Evolutionary conservation across 495 filamentous ascomycete species (phyloP), one percentile per base, ranked within the genome.

Genomic region (Aspergillus leporis): DNA sequence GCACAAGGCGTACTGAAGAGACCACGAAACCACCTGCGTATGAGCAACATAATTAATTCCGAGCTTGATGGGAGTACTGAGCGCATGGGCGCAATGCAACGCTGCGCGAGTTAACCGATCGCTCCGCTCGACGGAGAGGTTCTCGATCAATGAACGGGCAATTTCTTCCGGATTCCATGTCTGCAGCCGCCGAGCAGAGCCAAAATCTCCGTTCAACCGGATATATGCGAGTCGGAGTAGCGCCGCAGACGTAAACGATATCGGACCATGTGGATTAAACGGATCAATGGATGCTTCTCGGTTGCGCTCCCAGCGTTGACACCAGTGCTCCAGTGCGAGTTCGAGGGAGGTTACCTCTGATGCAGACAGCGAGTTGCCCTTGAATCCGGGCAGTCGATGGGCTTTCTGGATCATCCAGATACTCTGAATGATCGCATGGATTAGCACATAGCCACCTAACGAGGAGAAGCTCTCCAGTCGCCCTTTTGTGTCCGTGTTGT

Each of bases 11-110:
- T 90, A 85, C 60, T 90, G 87, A 61, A 89, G 87, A 25, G 85
- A 87, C 87, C 87, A 90, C 49, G 86, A 81, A 6, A 83, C 77
- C 3, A 85, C 86, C 60, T 89, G 87, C 1, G 84, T 88, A 61
- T 83, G 83, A 8, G 87, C 86, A 12, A 90, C 86, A 59, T 86
- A 87, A 32, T 83, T 85, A 31, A 90, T 85, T 0, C 87, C 87
- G 23, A 85, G 71, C 62, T 87, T 89, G 49, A 90, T 83, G 0
- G 88, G 79, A 48, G 86, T 85, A 38, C 83, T 84, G 48, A 90
- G 71, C 0, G 87, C 85, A 55, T 89, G 87, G n/a, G 87, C 83
- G 22, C 86, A 87, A 59, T 89, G 86, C 1, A 88, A 74, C 2
- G 87, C 82, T 0, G 85, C 86, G 2, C 84, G 70, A 8, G 81